These are phyloP conservation scores for Fusarium sp. DNA, from an alignment of 2,329 filamentous ascomycete genomes.

Conservation along the genomic window DNA sequence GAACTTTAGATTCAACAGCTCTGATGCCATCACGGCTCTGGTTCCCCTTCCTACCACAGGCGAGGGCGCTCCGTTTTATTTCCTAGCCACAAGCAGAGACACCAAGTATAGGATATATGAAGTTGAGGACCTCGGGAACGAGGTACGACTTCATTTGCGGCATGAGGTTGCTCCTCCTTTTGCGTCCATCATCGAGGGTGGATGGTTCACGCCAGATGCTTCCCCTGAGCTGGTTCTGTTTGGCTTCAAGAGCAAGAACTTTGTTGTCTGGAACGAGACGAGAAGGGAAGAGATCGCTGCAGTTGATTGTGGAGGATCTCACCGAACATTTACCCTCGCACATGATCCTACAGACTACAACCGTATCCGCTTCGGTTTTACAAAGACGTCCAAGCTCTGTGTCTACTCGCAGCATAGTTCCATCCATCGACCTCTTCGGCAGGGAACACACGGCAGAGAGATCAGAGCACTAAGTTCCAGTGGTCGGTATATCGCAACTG, in stretches of 20 bases:
- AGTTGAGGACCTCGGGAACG: conserved; percentile 43
- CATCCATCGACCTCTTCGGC: conserved; percentile 64
- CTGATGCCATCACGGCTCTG: conserved; percentile 78
- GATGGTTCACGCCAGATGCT: conserved; percentile 64
- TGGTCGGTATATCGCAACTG: conserved; percentile 69
- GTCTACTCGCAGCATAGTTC: conserved; percentile 58
- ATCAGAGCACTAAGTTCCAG: conserved; percentile 68
- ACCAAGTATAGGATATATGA: conserved; percentile 78
- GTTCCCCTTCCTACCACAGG: conserved; percentile 54
- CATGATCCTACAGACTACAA: conserved; percentile 48
- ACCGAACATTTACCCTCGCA: conserved; percentile 76
- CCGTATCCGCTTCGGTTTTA: conserved; percentile 75
- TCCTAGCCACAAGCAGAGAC: conserved; percentile 82
- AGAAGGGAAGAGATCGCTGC: conserved; percentile 75
- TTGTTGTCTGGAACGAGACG: conserved; percentile 85
- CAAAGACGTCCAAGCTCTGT: conserved; percentile 70
- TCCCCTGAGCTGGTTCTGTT: conserved; percentile 74
- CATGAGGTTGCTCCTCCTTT: conserved; percentile 79
- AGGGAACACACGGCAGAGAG: conserved; percentile 87
- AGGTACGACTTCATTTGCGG: conserved; percentile 58
- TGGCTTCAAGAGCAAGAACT: conserved; percentile 84
- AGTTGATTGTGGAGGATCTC: conserved; percentile 86
- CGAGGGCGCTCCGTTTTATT: conserved; percentile 50
- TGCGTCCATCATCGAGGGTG: conserved; percentile 80
- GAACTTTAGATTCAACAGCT: conserved; percentile 55